phyloP scores from a whole-genome alignment of 176 grass and related monocot species.

The Ampelocalamus luodianensis region DNA sequence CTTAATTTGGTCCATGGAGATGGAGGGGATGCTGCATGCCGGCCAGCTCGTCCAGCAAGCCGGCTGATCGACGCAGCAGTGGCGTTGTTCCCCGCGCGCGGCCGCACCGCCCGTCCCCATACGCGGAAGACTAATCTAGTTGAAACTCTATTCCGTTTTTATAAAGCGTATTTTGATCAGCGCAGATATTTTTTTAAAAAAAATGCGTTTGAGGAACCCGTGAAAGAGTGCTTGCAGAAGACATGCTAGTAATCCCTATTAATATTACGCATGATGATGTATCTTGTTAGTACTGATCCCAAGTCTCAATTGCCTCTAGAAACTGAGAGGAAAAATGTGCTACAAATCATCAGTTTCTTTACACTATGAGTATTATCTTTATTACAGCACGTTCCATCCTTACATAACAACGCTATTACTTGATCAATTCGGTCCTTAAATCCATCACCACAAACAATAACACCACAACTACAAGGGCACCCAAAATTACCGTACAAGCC shows the following conservation, averaged over 20 bases:
- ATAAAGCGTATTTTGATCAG: background rate
- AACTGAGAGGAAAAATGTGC: background rate
- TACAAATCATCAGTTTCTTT: background rate
- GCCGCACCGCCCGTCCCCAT: no score
- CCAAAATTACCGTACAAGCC: background rate
- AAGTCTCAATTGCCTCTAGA: background rate
- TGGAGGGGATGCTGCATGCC: no score
- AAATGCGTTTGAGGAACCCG: background rate
- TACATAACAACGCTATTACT: background rate
- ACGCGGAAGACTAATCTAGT: background rate
- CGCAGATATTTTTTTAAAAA: background rate
- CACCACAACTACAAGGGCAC: background rate
- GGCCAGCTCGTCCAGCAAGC: no score
- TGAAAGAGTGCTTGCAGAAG: background rate
- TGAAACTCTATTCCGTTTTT: background rate
- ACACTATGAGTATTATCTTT: conserved; percentile 5
- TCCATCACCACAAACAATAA: background rate
- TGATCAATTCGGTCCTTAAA: background rate
- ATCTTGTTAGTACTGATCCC: no score
- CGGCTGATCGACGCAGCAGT: no score
- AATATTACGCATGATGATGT: background rate
- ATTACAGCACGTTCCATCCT: background rate
- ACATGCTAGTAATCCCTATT: background rate
- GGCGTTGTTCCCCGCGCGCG: no score
- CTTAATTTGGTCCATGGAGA: no score